phyloP scores from a whole-genome alignment of 768 basidiomycete species.

The Lactarius quietus region DNA sequence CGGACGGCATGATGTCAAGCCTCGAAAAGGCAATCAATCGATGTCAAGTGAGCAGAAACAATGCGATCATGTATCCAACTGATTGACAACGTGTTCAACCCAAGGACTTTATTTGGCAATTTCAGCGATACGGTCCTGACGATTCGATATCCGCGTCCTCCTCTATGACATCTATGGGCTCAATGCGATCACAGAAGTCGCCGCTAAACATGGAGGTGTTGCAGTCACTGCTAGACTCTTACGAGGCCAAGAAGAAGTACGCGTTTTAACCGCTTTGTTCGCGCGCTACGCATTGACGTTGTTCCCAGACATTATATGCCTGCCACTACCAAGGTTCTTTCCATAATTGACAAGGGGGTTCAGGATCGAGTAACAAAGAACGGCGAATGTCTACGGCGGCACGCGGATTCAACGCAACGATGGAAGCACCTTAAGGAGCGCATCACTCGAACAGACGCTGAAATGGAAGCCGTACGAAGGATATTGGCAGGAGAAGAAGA shows the following conservation, averaged over 20 bases:
- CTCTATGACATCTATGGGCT: conserved; percentile 35
- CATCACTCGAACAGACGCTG: conserved; percentile 73
- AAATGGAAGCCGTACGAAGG: conserved; percentile 72
- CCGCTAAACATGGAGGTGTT: conserved; percentile 60
- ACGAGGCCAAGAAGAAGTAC: conserved; percentile 86
- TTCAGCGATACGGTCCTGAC: conserved; percentile 54
- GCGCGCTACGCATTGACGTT: neutral
- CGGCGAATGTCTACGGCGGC: conserved; percentile 87
- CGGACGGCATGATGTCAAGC: conserved; percentile 96
- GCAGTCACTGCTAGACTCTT: conserved; percentile 65
- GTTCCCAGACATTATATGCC: conserved; percentile 84
- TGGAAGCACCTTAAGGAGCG: conserved; percentile 81
- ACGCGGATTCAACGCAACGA: conserved; percentile 82
- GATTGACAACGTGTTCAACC: conserved; percentile 13
- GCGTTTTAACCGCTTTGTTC: conserved; percentile 27
- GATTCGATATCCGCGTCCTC: conserved; percentile 42
- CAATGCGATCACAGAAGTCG: conserved; percentile 48
- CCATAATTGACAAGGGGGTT: conserved; percentile 92
- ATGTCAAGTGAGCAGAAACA: conserved; percentile 71
- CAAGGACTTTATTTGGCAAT: conserved; percentile 85
- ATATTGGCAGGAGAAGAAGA: conserved; percentile 45
- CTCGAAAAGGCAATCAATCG: conserved; percentile 90
- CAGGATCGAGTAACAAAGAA: conserved; percentile 94
- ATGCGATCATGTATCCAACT: conserved; percentile 4
- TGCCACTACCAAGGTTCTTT: conserved; percentile 85